Conservation (phyloP, 495 filamentous ascomycete genomes). For the Symbiotaphrina buchneri region DNA sequence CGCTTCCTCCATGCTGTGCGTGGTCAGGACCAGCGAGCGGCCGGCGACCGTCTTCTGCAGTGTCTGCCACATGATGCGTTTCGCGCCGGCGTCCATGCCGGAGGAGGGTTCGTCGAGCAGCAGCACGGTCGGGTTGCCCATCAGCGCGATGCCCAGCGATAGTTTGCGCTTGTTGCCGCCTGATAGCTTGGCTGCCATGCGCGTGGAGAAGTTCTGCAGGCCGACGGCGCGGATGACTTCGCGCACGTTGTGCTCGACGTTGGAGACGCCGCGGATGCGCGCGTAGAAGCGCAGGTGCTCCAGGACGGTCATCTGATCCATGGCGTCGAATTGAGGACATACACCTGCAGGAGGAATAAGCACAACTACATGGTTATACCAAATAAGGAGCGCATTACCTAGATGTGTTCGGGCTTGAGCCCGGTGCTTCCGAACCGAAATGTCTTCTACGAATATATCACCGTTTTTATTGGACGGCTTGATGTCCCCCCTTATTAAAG, state of each 20-base stretch:
- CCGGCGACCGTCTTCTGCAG: constrained; percentile 31
- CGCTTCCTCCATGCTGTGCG: constrained; percentile 64
- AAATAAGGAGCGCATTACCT: constrained; percentile 64
- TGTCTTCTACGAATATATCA: constrained; percentile 54
- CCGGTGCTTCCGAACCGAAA: constrained; percentile 39
- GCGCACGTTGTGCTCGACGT: constrained; percentile 37
- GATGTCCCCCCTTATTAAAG: constrained; percentile 65
- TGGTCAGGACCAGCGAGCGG: constrained; percentile 45
- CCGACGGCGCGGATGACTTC: constrained; percentile 36
- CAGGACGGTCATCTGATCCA: constrained; percentile 45
- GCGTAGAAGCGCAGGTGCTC: constrained; percentile 62
- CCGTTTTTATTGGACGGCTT: constrained; percentile 32
- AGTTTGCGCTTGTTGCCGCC: constrained; percentile 60
- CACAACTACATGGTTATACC: constrained; percentile 12
- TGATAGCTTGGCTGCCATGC: constrained; percentile 41
- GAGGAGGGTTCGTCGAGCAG: constrained; percentile 49
- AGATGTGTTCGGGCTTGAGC: constrained; percentile 43
- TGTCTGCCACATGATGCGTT: constrained; percentile 56
- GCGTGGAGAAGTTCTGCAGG: constrained; percentile 27
- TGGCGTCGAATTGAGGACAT: constrained; percentile 28
- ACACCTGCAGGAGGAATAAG: constrained; percentile 1
- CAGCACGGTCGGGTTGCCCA: constrained; percentile 51
- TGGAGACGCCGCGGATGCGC: constrained; percentile 37
- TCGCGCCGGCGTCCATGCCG: constrained; percentile 51
- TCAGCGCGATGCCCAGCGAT: constrained; percentile 49